Evolutionary conservation across 2,329 filamentous ascomycete species (phyloP), one percentile per base, ranked within the genome.

Genomic region (Alternaria ethzedia): DNA sequence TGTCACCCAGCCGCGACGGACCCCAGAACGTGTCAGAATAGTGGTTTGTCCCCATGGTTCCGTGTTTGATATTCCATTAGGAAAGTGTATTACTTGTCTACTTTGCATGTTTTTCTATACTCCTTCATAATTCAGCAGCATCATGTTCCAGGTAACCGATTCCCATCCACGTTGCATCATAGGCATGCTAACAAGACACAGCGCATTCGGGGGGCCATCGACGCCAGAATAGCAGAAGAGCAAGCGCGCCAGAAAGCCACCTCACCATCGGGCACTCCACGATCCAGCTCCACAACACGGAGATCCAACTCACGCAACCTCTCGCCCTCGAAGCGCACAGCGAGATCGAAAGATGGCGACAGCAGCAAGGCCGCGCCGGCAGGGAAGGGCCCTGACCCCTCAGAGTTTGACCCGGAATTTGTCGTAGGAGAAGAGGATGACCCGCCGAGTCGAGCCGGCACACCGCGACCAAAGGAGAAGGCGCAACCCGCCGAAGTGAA

Each of bases 191-290:
- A 78, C 70, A 47, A 52, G 32, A 57, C 46, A 44, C 63, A 96
- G 91, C 88, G 92, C 84, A 85, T 97, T 72, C 92, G 93, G 83
- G 92, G 91, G 74, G 91, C 91, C 63, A 93, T 97, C 79, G 92
- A 97, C 79, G 89, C 90, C 73, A 91, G 91, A 74, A 96, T 97
- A 75, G 92, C 93, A 74, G 93, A 97, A 82, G 94, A 97, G 82
- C 93, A 97, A 81, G 91, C 93, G 61, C 91, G 92, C 62, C 91
- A 94, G 77, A 87, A 87, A 75, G 81, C 84, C 57, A 66, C 70
- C 10, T 63, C 54, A 71, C 82, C 44, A 73, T 84, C 66, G 78
- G 86, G 71, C 9, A 82, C 72, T 73, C 79, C 74, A 79, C 82
- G 63, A 75, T 82, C 80, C 65, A 83, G 74, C 70, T 79, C 85